Percentiles rank a stretch among this genome's conserved stretches.
Evolutionary conservation across 805 yeast genomes (phyloP).

Genomic region (Ogataea naganishii): DNA sequence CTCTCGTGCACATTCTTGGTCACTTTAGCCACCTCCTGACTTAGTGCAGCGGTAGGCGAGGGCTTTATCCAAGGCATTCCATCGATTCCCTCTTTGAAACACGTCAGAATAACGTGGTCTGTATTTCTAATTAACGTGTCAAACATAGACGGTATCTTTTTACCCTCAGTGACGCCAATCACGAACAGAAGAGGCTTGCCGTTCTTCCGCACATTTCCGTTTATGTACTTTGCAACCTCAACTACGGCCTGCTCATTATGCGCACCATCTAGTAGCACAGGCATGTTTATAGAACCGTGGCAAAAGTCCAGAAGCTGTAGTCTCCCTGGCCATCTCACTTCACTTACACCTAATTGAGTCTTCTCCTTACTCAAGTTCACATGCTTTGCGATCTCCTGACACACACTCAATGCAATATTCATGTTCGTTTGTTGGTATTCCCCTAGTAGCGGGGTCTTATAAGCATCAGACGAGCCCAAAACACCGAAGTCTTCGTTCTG

Average conservation of each 20-base stretch:
- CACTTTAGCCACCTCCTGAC: constrained; percentile 7
- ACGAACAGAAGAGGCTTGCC: constrained; percentile 38
- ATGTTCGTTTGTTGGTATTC: constrained; percentile 65
- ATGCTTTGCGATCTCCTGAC: constrained; percentile 27
- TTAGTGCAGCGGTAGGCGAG: constrained; percentile 26
- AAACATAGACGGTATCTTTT: constrained; percentile 46
- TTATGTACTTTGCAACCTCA: constrained; percentile 54
- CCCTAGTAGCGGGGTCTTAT: constrained; percentile 55
- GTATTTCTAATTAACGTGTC: constrained; percentile 34
- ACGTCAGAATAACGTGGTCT: constrained; percentile 55
- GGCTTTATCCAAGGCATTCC: constrained; percentile 92
- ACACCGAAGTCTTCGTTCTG: constrained; percentile 3
- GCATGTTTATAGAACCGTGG: constrained; percentile 14
- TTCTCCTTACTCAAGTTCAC: constrained; percentile 16
- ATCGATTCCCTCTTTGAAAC: constrained; percentile 56
- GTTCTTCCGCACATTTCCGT: constrained; percentile 10
- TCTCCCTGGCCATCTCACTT: constrained; percentile 81
- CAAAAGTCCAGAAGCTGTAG: constrained; percentile 43
- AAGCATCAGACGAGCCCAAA: constrained; percentile 9
- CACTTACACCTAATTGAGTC: constrained; percentile 42
- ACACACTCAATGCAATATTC: constrained; percentile 53
- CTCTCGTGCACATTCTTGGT: constrained; percentile 19
- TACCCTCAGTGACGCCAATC: constrained; percentile 70
- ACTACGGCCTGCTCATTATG: constrained; percentile 82
- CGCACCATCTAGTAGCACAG: constrained; percentile 77